These are phyloP conservation scores for Globisporangium barbulae DNA, from an alignment of 352 stramenopile species.

Conservation along the genomic window DNA sequence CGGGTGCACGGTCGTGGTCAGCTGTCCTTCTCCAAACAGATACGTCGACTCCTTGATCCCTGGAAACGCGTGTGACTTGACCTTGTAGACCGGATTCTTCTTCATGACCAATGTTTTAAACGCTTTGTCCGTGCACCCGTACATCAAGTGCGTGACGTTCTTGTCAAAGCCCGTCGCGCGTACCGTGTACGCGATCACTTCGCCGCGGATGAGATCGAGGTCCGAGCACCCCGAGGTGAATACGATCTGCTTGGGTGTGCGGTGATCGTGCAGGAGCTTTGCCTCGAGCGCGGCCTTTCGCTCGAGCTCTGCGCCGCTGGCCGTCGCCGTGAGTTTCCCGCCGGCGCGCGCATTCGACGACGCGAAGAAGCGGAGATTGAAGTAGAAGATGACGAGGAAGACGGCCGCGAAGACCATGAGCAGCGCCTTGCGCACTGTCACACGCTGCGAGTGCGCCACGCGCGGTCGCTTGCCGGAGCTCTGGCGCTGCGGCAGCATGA, in stretches of 20 bases:
- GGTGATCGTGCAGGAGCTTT: conserved; percentile 36
- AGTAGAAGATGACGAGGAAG: conserved; percentile 56
- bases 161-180: conserved; percentile 46
- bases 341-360: conserved; percentile 28
- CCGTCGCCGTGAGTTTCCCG: conserved; percentile 17
- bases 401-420: conserved; percentile 32
- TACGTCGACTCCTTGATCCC: conserved; percentile 26
- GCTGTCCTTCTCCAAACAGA: conserved; percentile 52
- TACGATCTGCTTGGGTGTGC: conserved; percentile 55
- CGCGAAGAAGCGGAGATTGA: conserved; percentile 66
- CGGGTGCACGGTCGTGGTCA: conserved; percentile 65
- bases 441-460: conserved; percentile 25
- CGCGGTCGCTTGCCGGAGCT: conserved; percentile 32
- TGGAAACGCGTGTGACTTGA: conserved; percentile 45
- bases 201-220: conserved; percentile 57
- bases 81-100: conserved; percentile 48
- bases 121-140: conserved; percentile 51
- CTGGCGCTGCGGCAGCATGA: conserved; percentile 59
- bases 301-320: conserved; percentile 7
- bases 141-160: conserved; percentile 69
- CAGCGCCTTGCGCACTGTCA: conserved; percentile 23
- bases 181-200: conserved; percentile 71
- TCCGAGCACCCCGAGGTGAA: conserved; percentile 75
- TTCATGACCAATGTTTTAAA: conserved; percentile 33
- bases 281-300: conserved; percentile 17